Evolutionary conservation across 371 early-diverging fungal species (phyloP), one percentile per base, ranked within the genome.

Genomic region (Sporodiniella umbellata): DNA sequence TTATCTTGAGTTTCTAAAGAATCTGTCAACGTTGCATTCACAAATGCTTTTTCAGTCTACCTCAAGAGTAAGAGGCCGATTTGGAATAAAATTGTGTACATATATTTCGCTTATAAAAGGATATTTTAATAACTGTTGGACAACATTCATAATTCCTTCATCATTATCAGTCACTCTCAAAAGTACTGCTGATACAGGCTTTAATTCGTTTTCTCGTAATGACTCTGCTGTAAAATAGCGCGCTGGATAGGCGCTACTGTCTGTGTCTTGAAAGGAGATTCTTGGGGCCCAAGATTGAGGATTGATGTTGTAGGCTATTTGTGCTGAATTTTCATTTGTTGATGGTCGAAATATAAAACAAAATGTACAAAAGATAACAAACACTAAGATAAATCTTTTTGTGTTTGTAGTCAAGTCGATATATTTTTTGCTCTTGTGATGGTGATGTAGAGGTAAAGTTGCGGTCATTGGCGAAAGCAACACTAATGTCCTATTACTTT

Each of bases 131-230:
- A 58, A 38, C 26, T 79, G 77, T 12, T 67, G 61, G 8, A 81
- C 68, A 8, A 73, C 59, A 39, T 66, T 39, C 17, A 72, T 52
- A 21, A 81, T 68, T 26, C 69, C 66, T 21, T 58, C 49, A 31
- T 70, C 65, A 12, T 68, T 58, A 8, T 76, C 66, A 15, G 75
- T 72, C 48, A 78, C 72, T 26, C 79, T 66, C 38, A 79, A 53
- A 5, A 84, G 39, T 3, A 84, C 70, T 7, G 83, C 85, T 8
- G 83, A 79, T 18, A 83, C 64, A 10, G 81, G 75, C 28, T 75
- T 64, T 11, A 67, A 51, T 5, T 69, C 67, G 31, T 75, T 72
- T n/a, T 60, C 48, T 33, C 33, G 30, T 17, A 69, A 33, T 15
- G 69, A 66, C 8, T 64, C 64, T 8, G 61, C 40, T 6, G 62